Conservation (phyloP, 1,284 basidiomycete species). For the Fomitopsis betulina region DNA sequence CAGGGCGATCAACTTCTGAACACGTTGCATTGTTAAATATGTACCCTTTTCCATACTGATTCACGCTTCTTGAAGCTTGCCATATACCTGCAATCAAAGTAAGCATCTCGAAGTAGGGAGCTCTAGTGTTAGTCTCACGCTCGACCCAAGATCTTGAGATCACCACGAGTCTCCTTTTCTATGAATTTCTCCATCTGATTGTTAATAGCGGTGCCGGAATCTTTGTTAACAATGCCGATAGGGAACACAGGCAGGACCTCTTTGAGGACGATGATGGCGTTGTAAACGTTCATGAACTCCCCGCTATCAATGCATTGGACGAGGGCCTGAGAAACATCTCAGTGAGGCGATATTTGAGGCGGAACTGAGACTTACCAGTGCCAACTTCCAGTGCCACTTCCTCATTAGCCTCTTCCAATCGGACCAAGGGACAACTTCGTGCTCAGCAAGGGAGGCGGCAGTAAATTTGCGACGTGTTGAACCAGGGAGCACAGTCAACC, state of each 20-base stretch:
- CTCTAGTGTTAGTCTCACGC: conserved; percentile 45
- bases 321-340: conserved; percentile 42
- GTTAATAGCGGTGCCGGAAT: conserved; percentile 56
- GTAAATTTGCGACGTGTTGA: conserved; percentile 51
- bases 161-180: conserved; percentile 73
- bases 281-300: conserved; percentile 95
- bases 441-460: conserved; percentile 38
- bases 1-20: not conserved
- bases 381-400: conserved; percentile 81
- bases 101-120: not conserved
- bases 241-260: conserved; percentile 89
- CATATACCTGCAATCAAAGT: conserved; percentile 46
- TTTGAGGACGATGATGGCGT: conserved; percentile 85
- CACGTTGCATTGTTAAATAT: conserved; percentile 14
- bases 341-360: not conserved
- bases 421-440: conserved; percentile 64
- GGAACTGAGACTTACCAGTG: conserved; percentile 36
- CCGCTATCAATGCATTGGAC: conserved; percentile 63
- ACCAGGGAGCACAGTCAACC: conserved; percentile 59
- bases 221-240: conserved; percentile 49
- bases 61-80: conserved; percentile 70
- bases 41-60: conserved; percentile 41
- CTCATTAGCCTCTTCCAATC: conserved; percentile 68
- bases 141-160: conserved; percentile 76
- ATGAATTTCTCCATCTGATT: conserved; percentile 64